phyloP scores from a whole-genome alignment of 2,329 filamentous ascomycete genomes.

The Cryphonectria japonica region DNA sequence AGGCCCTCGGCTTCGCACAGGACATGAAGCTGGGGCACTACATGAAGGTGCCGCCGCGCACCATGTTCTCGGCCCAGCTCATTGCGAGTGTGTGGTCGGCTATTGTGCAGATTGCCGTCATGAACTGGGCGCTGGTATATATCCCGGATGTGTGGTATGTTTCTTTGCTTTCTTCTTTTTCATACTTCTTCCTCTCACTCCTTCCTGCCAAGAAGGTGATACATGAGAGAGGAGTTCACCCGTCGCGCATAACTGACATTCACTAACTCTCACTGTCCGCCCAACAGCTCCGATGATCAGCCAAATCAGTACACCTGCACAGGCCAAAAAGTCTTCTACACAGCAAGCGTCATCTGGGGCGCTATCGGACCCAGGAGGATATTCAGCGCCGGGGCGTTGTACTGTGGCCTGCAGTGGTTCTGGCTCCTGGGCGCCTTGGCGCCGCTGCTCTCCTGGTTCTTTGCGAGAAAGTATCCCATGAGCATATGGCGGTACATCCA shows the following conservation, averaged over 20 bases:
- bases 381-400: conserved; percentile 66
- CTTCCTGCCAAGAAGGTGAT: too few relatives aligned
- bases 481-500: conserved; percentile 68
- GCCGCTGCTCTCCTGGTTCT: conserved; percentile 66
- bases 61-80: conserved; percentile 64
- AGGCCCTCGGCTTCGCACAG: conserved; percentile 67
- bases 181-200: too few relatives aligned
- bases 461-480: conserved; percentile 64
- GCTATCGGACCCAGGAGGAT: conserved; percentile 72
- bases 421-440: conserved; percentile 68
- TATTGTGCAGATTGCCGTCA: conserved; percentile 64
- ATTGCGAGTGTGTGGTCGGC: conserved; percentile 64
- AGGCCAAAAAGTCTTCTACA: conserved; percentile 63
- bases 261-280: not conserved
- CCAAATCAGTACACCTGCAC: conserved; percentile 62
- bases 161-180: not conserved
- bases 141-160: conserved; percentile 64
- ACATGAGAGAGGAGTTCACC: too few relatives aligned
- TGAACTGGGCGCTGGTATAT: conserved; percentile 66
- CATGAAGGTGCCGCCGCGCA: conserved; percentile 67
- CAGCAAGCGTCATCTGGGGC: conserved; percentile 73
- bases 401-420: conserved; percentile 69
- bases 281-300: conserved; percentile 44
- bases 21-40: conserved; percentile 72
- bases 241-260: not conserved